Evolutionary conservation across 2,329 filamentous ascomycete genomes (phyloP).

Genomic region (Aureobasidium sp.): DNA sequence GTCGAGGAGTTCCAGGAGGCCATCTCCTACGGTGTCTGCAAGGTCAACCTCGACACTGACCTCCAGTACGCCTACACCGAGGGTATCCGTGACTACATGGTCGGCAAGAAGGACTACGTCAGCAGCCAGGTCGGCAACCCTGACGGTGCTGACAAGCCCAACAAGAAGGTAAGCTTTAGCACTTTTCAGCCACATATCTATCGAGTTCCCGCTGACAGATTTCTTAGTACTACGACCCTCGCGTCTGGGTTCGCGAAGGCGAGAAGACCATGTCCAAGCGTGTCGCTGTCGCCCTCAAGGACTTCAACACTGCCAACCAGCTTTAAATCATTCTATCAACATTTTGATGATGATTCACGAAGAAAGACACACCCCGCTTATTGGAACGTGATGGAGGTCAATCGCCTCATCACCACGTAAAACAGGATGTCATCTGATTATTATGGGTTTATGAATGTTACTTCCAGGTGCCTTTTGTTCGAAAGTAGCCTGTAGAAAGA

Average conservation of each 20-base stretch:
- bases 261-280: slow-evolving; percentile 93
- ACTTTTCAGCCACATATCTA: neutral
- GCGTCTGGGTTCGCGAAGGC: slow-evolving; percentile 92
- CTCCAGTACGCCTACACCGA: slow-evolving; percentile 90
- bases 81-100: slow-evolving; percentile 90
- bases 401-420: slow-evolving; percentile 8
- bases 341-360: slow-evolving; percentile 6
- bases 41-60: slow-evolving; percentile 99
- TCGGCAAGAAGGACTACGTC: slow-evolving; percentile 93
- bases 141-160: slow-evolving; percentile 92
- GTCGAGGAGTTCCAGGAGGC: slow-evolving; percentile 87
- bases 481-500: slow-evolving; percentile 3
- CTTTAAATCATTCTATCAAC: slow-evolving; percentile 46
- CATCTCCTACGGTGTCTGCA: slow-evolving; percentile 90
- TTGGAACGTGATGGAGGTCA: slow-evolving; percentile 10
- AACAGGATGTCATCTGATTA: neutral
- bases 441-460: slow-evolving; percentile 14
- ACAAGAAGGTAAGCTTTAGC: slow-evolving; percentile 65
- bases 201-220: slow-evolving; percentile 1
- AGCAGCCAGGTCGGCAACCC: slow-evolving; percentile 85
- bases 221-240: slow-evolving; percentile 54
- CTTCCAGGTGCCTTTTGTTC: neutral
- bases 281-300: slow-evolving; percentile 71
- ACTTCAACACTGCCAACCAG: slow-evolving; percentile 82
- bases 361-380: neutral